A percentile compares a stretch with the other conserved stretches of the same genome.
phyloP scores from a whole-genome alignment of 2,329 filamentous ascomycete genomes.

The Lecanicillium sp. region DNA sequence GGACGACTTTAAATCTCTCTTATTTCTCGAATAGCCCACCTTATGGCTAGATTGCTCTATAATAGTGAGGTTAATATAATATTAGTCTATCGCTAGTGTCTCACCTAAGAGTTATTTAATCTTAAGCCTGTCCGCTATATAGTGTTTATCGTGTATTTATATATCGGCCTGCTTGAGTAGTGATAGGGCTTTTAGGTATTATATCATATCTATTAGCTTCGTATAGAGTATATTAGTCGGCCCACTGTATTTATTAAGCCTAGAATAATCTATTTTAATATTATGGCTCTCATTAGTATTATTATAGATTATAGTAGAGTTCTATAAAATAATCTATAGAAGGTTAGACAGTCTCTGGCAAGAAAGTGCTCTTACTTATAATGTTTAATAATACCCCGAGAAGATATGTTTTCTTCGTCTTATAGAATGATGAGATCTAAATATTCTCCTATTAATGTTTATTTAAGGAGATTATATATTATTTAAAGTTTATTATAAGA shows the following conservation, averaged over 20 bases:
- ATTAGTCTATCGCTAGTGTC: constrained; percentile 27
- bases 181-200: background rate
- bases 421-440: constrained; percentile 16
- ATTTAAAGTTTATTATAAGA: background rate
- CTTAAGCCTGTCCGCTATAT: constrained; percentile 20
- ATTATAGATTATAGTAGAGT: constrained; percentile 11
- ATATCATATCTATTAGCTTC: background rate
- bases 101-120: constrained; percentile 32
- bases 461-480: background rate
- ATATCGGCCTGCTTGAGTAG: constrained; percentile 16
- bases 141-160: constrained; percentile 21
- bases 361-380: constrained; percentile 7
- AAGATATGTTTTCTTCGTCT: constrained; percentile 17
- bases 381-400: constrained; percentile 14
- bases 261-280: constrained; percentile 18
- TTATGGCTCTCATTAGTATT: background rate
- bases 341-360: background rate
- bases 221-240: constrained; percentile 12
- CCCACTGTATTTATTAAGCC: constrained; percentile 17
- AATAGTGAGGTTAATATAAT: constrained; percentile 36
- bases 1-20: background rate
- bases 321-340: constrained; percentile 12
- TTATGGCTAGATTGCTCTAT: constrained; percentile 21
- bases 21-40: background rate
- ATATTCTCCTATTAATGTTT: background rate